Percentiles rank a stretch among this genome's conserved stretches.
These are phyloP conservation scores for Crassisporium funariophilum DNA, from an alignment of 768 basidiomycete species.

Conservation along the genomic window DNA sequence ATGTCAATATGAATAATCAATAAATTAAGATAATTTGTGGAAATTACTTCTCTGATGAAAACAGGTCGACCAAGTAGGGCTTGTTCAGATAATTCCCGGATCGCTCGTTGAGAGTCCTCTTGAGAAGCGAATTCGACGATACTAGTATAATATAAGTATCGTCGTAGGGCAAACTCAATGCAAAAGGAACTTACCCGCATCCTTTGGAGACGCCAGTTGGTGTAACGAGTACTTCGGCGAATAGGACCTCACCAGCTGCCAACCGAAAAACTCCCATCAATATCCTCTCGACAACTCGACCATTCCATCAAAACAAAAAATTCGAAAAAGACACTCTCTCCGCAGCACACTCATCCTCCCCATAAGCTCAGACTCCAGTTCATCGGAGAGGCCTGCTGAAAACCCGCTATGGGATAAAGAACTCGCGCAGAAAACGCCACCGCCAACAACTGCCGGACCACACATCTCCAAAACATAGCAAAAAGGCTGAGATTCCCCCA, in stretches of 20 bases:
- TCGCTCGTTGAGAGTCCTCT: conserved; percentile 88
- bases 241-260: conserved; percentile 99
- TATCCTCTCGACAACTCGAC: conserved; percentile 79
- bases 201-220: conserved; percentile 97
- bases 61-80: conserved; percentile 91
- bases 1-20: conserved; percentile 4
- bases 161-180: no score
- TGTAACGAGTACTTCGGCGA: conserved; percentile 98
- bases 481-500: conserved; percentile 61
- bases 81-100: conserved; percentile 89
- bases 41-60: conserved; percentile 89
- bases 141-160: conserved; percentile 45
- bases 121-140: conserved; percentile 94
- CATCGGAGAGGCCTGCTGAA: conserved; percentile 34
- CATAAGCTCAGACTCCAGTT: conserved; percentile 43
- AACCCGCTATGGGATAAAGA: conserved; percentile 5
- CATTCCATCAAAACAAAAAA: conserved; percentile 49
- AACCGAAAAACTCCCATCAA: conserved; percentile 91
- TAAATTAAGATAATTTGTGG: neutral
- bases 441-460: conserved; percentile 24
- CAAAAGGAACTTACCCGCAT: conserved; percentile 80
- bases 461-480: conserved; percentile 25
- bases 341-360: conserved; percentile 33
- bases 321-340: conserved; percentile 33
- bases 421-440: conserved; percentile 6